Evolutionary conservation across 2,329 filamentous ascomycete genomes (phyloP), one percentile per base, ranked within the genome.

Genomic region (Tolypocladium nubicola): DNA sequence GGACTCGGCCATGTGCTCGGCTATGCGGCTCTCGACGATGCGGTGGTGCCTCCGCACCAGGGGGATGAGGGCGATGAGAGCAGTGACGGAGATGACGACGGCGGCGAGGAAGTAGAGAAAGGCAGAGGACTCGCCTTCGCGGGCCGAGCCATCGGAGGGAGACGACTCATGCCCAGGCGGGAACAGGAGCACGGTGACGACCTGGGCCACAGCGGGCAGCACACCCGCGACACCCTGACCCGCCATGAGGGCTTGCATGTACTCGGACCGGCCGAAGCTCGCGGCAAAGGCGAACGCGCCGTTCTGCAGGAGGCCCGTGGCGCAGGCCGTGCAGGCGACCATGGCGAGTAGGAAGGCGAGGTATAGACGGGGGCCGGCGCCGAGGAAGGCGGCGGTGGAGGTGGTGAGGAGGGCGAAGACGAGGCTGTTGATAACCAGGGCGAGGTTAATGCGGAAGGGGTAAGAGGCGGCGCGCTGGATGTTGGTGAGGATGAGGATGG

Each of bases 181-280:
- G 54, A 73, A 74, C 52, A 67, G 81, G 13, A 97, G 77, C 14
- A 96, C 91, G 1, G 89, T 88, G 50, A 89, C 71, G 63, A 97
- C 93, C 71, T 97, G 92, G 1, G 90, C 89, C 53, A 96, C 79
- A 53, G 89, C 87, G 0, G 94, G 94, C 4, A 97, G 76, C 11
- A 99, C 92, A 37, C 94, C 94, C 0, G 94, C 92, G 4, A 99
- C 79, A 38, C 87, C 93, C 72, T 99, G 94, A 1, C 94, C 94
- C 3, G 87, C 86, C 92, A 99, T 97, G 71, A 97, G 91, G 30
- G 88, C 93, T 73, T 97, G 93, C 57, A 90, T 96, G 71, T 97
- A 99, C 71, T 94, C 89, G 23, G 87, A 83, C 55, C 89, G 79
- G 40, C 87, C 90, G 67, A 96, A 97, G 55, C 89, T 87, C 4